Conservation (phyloP, 148 eudicot species). For the Hydrangea macrophylla region DNA sequence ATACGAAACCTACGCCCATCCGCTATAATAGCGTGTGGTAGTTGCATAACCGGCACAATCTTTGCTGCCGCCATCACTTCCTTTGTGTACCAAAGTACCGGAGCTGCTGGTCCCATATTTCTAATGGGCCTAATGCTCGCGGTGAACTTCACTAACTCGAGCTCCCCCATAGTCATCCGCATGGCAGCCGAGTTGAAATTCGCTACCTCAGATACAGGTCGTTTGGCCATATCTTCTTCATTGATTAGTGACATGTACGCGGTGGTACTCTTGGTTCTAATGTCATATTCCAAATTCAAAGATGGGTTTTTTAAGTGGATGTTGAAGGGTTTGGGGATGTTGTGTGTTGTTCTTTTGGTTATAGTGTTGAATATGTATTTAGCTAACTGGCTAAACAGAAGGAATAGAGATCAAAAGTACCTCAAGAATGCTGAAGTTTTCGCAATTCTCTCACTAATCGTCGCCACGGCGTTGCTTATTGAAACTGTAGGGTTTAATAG, state of each 20-base stretch:
- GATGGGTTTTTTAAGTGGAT: conserved; percentile 26
- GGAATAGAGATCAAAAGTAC: conserved; percentile 57
- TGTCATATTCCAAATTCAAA: conserved; percentile 22
- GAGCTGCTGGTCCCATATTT: conserved; percentile 22
- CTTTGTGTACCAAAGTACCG: conserved; percentile 25
- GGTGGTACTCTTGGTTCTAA: conserved; percentile 28
- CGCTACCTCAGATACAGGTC: conserved; percentile 65
- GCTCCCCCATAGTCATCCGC: conserved; percentile 73
- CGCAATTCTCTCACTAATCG: conserved; percentile 48
- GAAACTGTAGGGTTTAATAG: conserved; percentile 80
- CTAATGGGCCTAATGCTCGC: conserved; percentile 41
- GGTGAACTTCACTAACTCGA: conserved; percentile 48
- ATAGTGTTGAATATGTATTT: conserved; percentile 43
- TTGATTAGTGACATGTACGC: conserved; percentile 53
- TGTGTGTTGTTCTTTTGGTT: conserved; percentile 39
- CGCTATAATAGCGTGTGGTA: conserved; percentile 36
- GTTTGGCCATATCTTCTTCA: conserved; percentile 62
- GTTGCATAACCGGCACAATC: conserved; percentile 46
- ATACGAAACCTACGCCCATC: conserved; percentile 59
- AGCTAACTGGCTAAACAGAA: conserved; percentile 57
- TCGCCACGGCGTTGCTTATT: conserved; percentile 57
- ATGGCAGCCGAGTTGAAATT: conserved; percentile 65
- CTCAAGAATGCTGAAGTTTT: conserved; percentile 60
- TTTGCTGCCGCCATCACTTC: conserved; percentile 51
- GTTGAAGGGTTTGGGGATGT: conserved; percentile 4